These are phyloP conservation scores for Byssochlamys sp. DNA, from an alignment of 2,329 filamentous ascomycete genomes.

Conservation along the genomic window DNA sequence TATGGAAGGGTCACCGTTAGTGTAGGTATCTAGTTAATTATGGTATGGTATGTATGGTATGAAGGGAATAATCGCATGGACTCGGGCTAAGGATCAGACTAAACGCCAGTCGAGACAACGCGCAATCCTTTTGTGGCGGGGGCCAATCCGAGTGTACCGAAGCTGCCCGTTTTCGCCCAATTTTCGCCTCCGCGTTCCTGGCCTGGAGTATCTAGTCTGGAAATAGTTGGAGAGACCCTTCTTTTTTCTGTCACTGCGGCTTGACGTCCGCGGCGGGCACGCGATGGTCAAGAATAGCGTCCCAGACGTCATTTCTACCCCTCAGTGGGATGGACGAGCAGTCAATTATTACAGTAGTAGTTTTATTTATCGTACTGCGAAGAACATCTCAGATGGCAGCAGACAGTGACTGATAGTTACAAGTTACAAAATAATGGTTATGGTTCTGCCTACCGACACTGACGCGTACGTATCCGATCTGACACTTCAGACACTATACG, in stretches of 20 bases:
- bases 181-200: not conserved
- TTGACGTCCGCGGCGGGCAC: not conserved
- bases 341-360: too few species aligned
- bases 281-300: not conserved
- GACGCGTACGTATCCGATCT: not conserved
- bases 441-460: not conserved
- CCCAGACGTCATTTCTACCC: not conserved
- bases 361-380: too few species aligned
- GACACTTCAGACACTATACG: not conserved
- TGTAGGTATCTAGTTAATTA: not conserved
- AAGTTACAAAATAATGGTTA: not conserved
- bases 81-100: not conserved
- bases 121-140: not conserved
- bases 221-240: not conserved
- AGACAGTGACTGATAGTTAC: too few species aligned
- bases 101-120: not conserved
- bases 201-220: not conserved
- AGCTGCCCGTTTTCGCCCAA: not conserved
- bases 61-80: not conserved
- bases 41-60: not conserved
- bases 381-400: too few species aligned
- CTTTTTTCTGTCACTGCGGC: not conserved
- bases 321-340: not conserved
- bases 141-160: not conserved
- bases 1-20: not conserved